Conservation (phyloP, 2,329 filamentous ascomycete species). For the Neobulgaria alba region DNA sequence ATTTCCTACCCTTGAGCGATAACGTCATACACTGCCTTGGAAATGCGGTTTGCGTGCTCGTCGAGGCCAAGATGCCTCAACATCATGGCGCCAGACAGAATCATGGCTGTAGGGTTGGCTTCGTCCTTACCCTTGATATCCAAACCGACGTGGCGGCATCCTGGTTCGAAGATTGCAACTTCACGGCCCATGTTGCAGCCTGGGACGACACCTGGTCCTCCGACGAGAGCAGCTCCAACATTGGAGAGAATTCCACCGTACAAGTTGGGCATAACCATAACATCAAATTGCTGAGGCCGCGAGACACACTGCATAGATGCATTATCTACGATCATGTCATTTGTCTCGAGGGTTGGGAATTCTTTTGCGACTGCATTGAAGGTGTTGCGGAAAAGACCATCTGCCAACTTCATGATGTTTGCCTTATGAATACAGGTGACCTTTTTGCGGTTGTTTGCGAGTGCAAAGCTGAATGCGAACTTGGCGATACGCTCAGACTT, state of each 20-base stretch:
- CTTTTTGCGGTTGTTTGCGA: constrained; percentile 99
- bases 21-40: constrained; percentile 67
- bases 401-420: constrained; percentile 99
- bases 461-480: constrained; percentile 95
- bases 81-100: constrained; percentile 94
- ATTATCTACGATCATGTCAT: constrained; percentile 99
- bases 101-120: constrained; percentile 93
- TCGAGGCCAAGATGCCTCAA: constrained; percentile 94
- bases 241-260: constrained; percentile 99
- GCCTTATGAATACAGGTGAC: constrained; percentile 99
- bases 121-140: constrained; percentile 99
- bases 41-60: constrained; percentile 97
- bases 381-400: constrained; percentile 96
- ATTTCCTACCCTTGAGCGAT: constrained; percentile 77
- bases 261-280: constrained; percentile 99
- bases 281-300: constrained; percentile 94
- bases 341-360: constrained; percentile 89
- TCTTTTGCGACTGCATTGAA: constrained; percentile 91
- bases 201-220: constrained; percentile 92
- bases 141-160: constrained; percentile 97
- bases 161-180: constrained; percentile 96
- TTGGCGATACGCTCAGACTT: constrained; percentile 99
- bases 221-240: constrained; percentile 93
- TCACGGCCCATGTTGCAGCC: constrained; percentile 99
- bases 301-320: constrained; percentile 99